Base-by-base conservation (phyloP, 2,329 filamentous ascomycete genomes). In the Alternaria burnsii region DNA sequence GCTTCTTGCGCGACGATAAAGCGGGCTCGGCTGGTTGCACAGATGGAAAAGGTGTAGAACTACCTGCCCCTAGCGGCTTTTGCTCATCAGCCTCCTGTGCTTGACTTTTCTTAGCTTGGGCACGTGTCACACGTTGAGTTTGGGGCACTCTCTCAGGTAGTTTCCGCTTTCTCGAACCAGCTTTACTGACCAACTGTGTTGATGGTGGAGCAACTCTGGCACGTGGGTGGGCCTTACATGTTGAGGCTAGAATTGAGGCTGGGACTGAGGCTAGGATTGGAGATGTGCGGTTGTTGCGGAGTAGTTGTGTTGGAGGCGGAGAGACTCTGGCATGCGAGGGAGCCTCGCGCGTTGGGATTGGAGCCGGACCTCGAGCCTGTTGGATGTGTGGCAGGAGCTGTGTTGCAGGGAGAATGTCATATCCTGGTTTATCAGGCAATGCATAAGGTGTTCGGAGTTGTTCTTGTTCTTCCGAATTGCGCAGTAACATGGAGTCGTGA, bases 21-120 rank as follows among this genome's bases (percentile, higher is more conserved):
- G 10, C 28, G 16, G 40, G 44, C 16, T 51, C 46, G 5, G 34
- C 26, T 12, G 52, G n/a, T 20, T 90, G 50, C 24, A 24, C 43
- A 20, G 46, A 8, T 18, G 47, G 46, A 11, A 38, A 32, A 10
- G 18, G 42, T 7, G 36, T 41, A 20, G 30, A 44, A 7, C 7
- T 52, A 26, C 8, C 14, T 38, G 8, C 12, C 20, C 14, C 28
- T 11, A 14, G 12, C 16, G n/a, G 14, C 22, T 40, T 30, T 16
- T 24, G n/a, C 11, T 30, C 28, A 18, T 58, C 47, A 20, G 16
- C 16, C 11, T 36, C 52, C 7, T 47, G 57, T 5, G 56, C 52
- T 50, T 57, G 52, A 36, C 26, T 55, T 24, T 22, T 51, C 40
- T 48, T 61, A n/a, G 56, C 59, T 52, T 59, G 65, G 48, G 66